phyloP scores from a whole-genome alignment of 148 eudicot genomes.

The Chenopodium berlandieri region DNA sequence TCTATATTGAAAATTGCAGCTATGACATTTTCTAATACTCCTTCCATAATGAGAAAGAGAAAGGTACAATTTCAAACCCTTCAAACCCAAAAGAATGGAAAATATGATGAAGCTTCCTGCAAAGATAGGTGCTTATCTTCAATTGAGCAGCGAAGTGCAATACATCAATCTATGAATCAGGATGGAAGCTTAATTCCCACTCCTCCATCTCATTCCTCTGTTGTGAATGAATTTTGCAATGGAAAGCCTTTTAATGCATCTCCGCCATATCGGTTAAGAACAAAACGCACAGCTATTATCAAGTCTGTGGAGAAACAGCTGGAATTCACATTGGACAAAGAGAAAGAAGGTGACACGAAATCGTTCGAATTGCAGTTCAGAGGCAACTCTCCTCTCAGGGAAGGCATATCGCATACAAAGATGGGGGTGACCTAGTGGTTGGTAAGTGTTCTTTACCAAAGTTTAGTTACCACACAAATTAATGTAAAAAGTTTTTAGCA shows the following conservation, averaged over 20 bases:
- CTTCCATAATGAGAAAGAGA: constrained; percentile 87
- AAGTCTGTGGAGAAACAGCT: constrained; percentile 89
- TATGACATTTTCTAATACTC: constrained; percentile 70
- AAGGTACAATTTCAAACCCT: constrained; percentile 38
- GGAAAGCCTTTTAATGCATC: constrained; percentile 64
- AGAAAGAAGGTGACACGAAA: constrained; percentile 24
- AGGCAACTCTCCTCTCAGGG: constrained; percentile 35
- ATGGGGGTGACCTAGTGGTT: constrained; percentile 41
- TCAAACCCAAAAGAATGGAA: constrained; percentile 29
- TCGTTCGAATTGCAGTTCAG: constrained; percentile 33
- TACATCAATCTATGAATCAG: constrained; percentile 35
- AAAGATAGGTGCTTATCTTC: constrained; percentile 23
- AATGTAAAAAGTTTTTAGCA: no score
- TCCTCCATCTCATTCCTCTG: constrained; percentile 34
- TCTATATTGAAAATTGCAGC: constrained; percentile 82
- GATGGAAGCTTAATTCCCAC: constrained; percentile 34
- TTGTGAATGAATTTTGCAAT: constrained; percentile 32
- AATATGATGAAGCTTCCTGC: constrained; percentile 35
- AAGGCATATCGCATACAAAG: constrained; percentile 39
- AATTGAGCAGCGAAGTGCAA: constrained; percentile 21
- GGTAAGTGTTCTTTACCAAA: constrained; percentile 28
- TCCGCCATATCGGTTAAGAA: constrained; percentile 74
- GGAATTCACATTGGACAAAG: constrained; percentile 49
- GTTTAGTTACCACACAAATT: not conserved
- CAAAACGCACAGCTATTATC: constrained; percentile 54